These are phyloP conservation scores for Stephanodiscus minutulus DNA, from an alignment of 108 stramenopile genomes.

Conservation along the genomic window DNA sequence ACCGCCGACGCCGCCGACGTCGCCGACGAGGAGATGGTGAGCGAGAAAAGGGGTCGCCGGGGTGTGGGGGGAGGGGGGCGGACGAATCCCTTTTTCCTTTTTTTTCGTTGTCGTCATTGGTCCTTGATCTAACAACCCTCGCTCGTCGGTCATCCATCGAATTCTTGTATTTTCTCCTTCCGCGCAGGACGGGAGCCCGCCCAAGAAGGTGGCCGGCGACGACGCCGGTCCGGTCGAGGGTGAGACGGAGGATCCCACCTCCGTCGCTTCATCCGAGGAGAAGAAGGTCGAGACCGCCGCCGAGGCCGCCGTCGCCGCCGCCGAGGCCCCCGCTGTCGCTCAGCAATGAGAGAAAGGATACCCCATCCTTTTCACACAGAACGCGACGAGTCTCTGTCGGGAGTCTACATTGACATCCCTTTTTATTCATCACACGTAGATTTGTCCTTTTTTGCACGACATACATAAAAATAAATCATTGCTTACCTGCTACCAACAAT, in stretches of 20 bases:
- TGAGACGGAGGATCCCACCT: background rate
- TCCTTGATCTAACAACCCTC: background rate
- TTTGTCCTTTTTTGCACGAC: background rate
- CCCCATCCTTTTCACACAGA: background rate
- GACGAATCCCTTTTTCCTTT: background rate
- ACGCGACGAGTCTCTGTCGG: too few species aligned
- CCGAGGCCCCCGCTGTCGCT: too few species aligned
- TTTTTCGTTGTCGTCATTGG: background rate
- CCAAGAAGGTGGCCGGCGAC: constrained; percentile 18
- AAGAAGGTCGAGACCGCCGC: constrained; percentile 9
- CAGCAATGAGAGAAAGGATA: constrained; percentile 3
- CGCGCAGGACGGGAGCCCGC: constrained; percentile 9
- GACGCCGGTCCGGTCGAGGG: background rate
- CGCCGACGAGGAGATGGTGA: constrained; percentile 7
- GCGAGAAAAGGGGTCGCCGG: background rate
- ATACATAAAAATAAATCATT: background rate
- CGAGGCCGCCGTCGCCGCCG: too few species aligned
- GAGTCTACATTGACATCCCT: background rate
- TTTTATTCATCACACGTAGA: background rate
- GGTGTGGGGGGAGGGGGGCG: background rate
- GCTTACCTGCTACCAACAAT: background rate
- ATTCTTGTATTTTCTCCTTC: background rate
- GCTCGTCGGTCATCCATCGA: background rate
- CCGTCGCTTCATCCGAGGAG: background rate
- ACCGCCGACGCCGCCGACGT: background rate